A percentile compares a stretch with the other conserved stretches of the same genome.
Conservation (phyloP, 257 asterid species). For the Petunia axillaris region DNA sequence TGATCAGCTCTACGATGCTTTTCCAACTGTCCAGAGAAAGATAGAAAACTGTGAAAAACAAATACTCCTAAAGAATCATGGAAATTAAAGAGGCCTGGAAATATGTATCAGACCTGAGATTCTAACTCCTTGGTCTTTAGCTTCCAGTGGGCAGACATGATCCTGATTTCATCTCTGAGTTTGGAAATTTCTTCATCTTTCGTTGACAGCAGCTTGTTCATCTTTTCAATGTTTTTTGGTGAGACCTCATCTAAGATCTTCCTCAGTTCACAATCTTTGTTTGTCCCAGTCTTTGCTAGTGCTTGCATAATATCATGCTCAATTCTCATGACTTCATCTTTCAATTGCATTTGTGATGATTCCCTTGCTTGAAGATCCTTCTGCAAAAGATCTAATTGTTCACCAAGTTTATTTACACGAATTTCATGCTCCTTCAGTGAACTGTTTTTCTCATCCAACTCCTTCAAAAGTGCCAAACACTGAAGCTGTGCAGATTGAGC, state of each 20-base stretch:
- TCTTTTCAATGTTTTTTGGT: conserved; percentile 62
- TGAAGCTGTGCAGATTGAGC: conserved; percentile 83
- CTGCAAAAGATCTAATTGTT: conserved; percentile 78
- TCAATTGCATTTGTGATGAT: conserved; percentile 77
- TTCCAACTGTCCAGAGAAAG: conserved; percentile 54
- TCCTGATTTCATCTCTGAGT: conserved; percentile 74
- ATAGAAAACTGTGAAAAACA: neutral
- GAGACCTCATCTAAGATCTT: conserved; percentile 77
- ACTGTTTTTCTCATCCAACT: conserved; percentile 64
- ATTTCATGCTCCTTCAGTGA: conserved; percentile 74
- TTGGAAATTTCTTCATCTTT: conserved; percentile 83
- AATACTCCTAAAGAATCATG: conserved; percentile 1
- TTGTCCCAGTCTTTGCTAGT: conserved; percentile 64
- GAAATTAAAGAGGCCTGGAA: neutral
- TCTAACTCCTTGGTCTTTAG: conserved; percentile 79
- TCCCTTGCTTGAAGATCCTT: conserved; percentile 80
- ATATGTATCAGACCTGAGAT: conserved; percentile 34
- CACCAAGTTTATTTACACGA: conserved; percentile 63
- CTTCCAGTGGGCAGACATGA: conserved; percentile 93
- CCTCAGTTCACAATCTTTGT: conserved; percentile 68
- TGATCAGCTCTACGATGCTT: conserved; percentile 81
- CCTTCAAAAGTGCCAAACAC: conserved; percentile 69
- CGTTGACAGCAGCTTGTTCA: conserved; percentile 58
- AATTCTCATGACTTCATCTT: conserved; percentile 76
- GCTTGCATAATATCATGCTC: conserved; percentile 88